Conservation (phyloP, 331 rosid species). For the Saraca asoca region DNA sequence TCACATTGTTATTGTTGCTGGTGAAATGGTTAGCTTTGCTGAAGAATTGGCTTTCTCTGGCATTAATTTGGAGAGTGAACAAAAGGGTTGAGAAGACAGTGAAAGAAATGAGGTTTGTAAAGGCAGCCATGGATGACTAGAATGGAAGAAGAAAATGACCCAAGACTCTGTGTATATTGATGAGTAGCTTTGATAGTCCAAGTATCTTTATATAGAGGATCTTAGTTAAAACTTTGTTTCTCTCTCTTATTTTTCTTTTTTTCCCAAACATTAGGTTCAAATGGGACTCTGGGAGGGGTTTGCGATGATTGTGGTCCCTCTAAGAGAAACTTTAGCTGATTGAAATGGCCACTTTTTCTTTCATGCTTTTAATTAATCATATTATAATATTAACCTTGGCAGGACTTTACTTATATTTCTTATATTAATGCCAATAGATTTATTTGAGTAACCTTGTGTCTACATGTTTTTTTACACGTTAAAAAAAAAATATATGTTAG, state of each 20-base stretch:
- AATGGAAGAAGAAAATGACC: slow-evolving; percentile 18
- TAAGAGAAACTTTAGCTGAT: slow-evolving; percentile 27
- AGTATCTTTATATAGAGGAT: slow-evolving; percentile 54
- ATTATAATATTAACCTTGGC: not conserved
- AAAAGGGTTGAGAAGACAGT: slow-evolving; percentile 51
- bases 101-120: slow-evolving; percentile 37
- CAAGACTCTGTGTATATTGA: slow-evolving; percentile 13
- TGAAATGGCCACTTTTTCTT: slow-evolving; percentile 28
- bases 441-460: too few relatives aligned
- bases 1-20: slow-evolving; percentile 37
- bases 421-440: too few relatives aligned
- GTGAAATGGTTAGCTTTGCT: slow-evolving; percentile 63
- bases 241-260: slow-evolving; percentile 26
- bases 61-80: slow-evolving; percentile 49
- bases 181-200: slow-evolving; percentile 26
- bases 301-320: slow-evolving; percentile 69
- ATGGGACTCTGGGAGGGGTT: slow-evolving; percentile 33
- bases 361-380: not conserved
- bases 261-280: slow-evolving; percentile 57
- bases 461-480: too few relatives aligned
- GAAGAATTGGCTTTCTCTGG: slow-evolving; percentile 83
- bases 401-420: not conserved
- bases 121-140: slow-evolving; percentile 53
- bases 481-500: too few relatives aligned
- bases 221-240: slow-evolving; percentile 5